Base-by-base conservation (phyloP, 371 early-diverging fungal genomes). In the Polyrhizophydium stewartii region DNA sequence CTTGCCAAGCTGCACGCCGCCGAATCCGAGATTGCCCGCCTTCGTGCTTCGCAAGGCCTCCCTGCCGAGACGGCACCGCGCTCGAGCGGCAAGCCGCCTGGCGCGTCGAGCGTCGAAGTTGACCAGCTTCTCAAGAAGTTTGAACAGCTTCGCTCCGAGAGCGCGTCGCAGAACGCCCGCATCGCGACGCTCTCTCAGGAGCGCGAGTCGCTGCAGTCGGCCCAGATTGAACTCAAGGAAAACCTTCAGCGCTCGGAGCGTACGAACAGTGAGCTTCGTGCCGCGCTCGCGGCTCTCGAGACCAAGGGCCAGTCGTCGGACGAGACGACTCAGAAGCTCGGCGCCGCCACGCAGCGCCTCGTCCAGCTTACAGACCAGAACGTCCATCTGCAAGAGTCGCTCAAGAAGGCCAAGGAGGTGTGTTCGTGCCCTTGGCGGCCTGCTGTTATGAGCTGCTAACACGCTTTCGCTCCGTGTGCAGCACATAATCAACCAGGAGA, bases 341-440 rank as follows among this genome's bases (percentile, higher is more conserved):
- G 81, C 28, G 68, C 72, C 49, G 84, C 82, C 21, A 79, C 80
- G 33, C 74, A 85, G 56, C 84, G 84, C 56, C 51, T 76, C 7
- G 77, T 78, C 12, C 75, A 82, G 58, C 64, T 86, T 22, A 84
- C 84, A 58, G 85, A 89, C 53, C 79, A 86, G 66, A 83, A 82
- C 51, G 64, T 62, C 31, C 67, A 76, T 62, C 76, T 88, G 27
- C 75, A 86, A 40, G 69, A 77, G 32, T 87, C 87, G 40, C 65
- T 89, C 37, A 87, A 87, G 65, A 87, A 86, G 61, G 88, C 90
- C 17, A 88, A 88, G 70, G 90, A 89, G 70, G 85, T 87, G 73
- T 52, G 64, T 30, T 35, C 19, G 13, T 56, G 22, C 3, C 27
- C 32, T 27, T 37, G 33, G 5, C 7, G 32, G 2, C 16, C 13